Base-by-base conservation (phyloP, 805 yeast species). In the Hanseniaspora valbyensis region DNA sequence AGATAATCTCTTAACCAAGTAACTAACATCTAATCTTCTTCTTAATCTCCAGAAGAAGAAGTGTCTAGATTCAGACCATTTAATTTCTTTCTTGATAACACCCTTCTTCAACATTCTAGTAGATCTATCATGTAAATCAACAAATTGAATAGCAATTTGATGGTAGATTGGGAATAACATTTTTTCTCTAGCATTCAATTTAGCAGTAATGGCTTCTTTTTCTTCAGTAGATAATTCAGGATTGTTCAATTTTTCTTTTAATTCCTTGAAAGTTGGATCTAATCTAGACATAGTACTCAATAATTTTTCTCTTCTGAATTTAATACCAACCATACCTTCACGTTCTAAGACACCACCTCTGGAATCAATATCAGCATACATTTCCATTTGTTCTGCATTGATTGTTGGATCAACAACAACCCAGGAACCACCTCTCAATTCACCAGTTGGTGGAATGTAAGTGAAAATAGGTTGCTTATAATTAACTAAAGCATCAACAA, bases 391-490 rank as follows among this genome's bases (percentile, higher is more conserved):
- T 55, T 89, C 96, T 42, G 83, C 69, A 68, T 94, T 92, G 71
- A 92, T 92, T 45, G 96, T 86, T 56, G 98, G 96, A 69, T 92
- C 99, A 65, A 92, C 96, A 58, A 92, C 99, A 52, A 94, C 99
- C 99, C 99, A 92, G 24, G 98, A 90, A 66, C 99, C 99, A 74
- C 99, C 99, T 77, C 99, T 84, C 59, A 92, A 76, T 70, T 92
- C 99, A 67, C 97, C 98, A 58, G 83, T 79, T 53, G 99, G 99
- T 48, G 99, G 98, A 66, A 92, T 90, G 69, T 92, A 92, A 24
- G 92, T 87, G 71, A 92, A 82, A 57, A 92, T 83, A 54, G 99
- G 99, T 69, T 92, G 98, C 66, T 86, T 86, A 77, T 81, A 92
- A 60, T 81, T 95, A 57, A 87, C 95, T 55, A 92, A 76, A 13